Conservation (phyloP, 225 moss, liverwort and hornwort genomes). For the Lunularia cruciata region DNA sequence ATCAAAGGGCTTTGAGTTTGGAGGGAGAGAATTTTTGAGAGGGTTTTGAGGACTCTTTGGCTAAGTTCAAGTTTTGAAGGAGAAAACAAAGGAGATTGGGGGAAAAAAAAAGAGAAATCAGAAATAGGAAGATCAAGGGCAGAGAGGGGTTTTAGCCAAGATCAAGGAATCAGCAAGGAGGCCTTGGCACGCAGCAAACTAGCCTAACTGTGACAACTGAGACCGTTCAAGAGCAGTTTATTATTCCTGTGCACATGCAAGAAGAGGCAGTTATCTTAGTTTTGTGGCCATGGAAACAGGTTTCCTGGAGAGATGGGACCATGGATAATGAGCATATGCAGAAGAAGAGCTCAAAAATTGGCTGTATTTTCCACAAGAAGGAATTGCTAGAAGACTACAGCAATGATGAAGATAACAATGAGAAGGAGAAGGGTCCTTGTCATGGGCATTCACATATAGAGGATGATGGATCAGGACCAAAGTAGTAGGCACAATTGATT, state of each 20-base stretch:
- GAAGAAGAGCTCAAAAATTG: conserved; percentile 80
- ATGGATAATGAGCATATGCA: conserved; percentile 52
- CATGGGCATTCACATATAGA: not conserved
- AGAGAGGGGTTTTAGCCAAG: too few species aligned
- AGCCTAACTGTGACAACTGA: conserved; percentile 3
- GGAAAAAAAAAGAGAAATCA: too few species aligned
- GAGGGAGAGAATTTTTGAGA: conserved; percentile 59
- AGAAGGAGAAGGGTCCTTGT: conserved; percentile 43
- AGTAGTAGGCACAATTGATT: conserved; percentile 20
- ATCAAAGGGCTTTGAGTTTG: too few species aligned
- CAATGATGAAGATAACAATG: conserved; percentile 49
- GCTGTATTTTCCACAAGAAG: conserved; percentile 75
- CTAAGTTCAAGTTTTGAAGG: conserved; percentile 60
- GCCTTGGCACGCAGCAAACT: not conserved
- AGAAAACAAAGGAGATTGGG: conserved; percentile 20
- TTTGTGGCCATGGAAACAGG: conserved; percentile 29
- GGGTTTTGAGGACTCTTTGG: conserved; percentile 69
- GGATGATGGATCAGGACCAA: not conserved
- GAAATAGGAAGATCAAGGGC: too few species aligned
- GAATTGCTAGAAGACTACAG: conserved; percentile 55
- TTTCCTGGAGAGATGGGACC: conserved; percentile 30
- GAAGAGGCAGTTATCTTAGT: conserved; percentile 26
- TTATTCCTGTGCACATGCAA: not conserved
- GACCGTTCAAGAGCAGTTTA: conserved; percentile 21
- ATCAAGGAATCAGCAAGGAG: conserved; percentile 22